A percentile compares a stretch with the other conserved stretches of the same genome.
These are phyloP conservation scores for Hypoxylon intermedium DNA, from an alignment of 495 filamentous ascomycete genomes.

Conservation along the genomic window DNA sequence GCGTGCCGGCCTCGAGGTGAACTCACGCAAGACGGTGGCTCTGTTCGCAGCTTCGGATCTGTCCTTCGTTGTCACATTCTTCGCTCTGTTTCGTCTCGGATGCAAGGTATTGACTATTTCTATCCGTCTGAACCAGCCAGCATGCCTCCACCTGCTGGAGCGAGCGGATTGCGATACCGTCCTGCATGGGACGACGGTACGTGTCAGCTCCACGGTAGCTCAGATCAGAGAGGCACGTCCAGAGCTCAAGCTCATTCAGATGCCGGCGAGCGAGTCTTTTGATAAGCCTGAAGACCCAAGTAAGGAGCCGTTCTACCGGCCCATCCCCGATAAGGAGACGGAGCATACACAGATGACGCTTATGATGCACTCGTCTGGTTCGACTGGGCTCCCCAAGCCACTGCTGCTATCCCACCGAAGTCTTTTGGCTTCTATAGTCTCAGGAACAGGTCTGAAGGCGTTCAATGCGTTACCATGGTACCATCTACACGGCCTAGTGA, in stretches of 20 bases:
- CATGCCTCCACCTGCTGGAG: conserved; percentile 60
- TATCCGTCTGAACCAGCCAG: conserved; percentile 59
- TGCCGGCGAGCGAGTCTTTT: conserved; percentile 46
- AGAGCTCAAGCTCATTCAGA: conserved; percentile 43
- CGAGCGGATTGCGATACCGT: conserved; percentile 53
- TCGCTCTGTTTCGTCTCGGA: conserved; percentile 64
- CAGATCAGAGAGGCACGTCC: conserved; percentile 48
- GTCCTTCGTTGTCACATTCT: conserved; percentile 63
- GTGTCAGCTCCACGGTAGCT: conserved; percentile 51
- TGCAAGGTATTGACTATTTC: conserved; percentile 67
- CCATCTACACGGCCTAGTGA: conserved; percentile 59
- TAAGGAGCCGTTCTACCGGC: conserved; percentile 39
- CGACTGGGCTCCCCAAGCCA: conserved; percentile 65
- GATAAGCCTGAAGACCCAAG: conserved; percentile 40
- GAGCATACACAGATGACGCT: conserved; percentile 48
- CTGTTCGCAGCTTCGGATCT: conserved; percentile 63
- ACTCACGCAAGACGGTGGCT: conserved; percentile 53
- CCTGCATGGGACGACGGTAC: conserved; percentile 44
- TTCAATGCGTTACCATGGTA: conserved; percentile 65
- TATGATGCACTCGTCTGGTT: conserved; percentile 66
- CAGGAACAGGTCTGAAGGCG: conserved; percentile 50
- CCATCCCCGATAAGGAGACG: conserved; percentile 45
- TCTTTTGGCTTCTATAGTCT: conserved; percentile 48
- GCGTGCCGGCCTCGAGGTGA: conserved; percentile 46
- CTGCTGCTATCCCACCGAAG: conserved; percentile 44